Evolutionary conservation across 495 filamentous ascomycete species (phyloP).

Genomic region (Chaetomidium leptoderma): DNA sequence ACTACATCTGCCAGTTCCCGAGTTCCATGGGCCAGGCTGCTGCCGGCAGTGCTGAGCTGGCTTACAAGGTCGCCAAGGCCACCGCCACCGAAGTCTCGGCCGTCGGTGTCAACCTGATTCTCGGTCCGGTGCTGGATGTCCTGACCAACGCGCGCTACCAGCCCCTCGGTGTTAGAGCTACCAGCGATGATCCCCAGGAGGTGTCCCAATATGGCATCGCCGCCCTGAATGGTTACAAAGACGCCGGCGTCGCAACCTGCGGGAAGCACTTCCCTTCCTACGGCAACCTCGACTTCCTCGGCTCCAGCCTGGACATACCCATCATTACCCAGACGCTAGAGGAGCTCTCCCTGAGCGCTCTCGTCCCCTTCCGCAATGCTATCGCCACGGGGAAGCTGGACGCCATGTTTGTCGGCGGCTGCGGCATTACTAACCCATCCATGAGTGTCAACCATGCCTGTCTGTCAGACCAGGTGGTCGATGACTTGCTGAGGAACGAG

Average conservation of each 20-base stretch:
- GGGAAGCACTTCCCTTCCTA: slow-evolving; percentile 94
- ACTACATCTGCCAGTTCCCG: slow-evolving; percentile 86
- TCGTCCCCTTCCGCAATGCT: slow-evolving; percentile 83
- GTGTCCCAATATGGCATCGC: slow-evolving; percentile 82
- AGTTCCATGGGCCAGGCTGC: slow-evolving; percentile 88
- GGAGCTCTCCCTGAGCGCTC: slow-evolving; percentile 74
- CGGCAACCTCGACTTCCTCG: slow-evolving; percentile 86
- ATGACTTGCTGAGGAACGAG: slow-evolving; percentile 74
- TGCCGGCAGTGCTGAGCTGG: slow-evolving; percentile 70
- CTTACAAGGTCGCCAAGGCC: slow-evolving; percentile 77
- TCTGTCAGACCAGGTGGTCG: slow-evolving; percentile 83
- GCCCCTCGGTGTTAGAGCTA: slow-evolving; percentile 76
- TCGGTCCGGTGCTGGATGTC: slow-evolving; percentile 87
- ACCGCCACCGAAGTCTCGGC: slow-evolving; percentile 82
- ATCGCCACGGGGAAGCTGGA: slow-evolving; percentile 72
- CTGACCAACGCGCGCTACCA: slow-evolving; percentile 85
- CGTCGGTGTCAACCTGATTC: slow-evolving; percentile 85
- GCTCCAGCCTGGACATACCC: slow-evolving; percentile 79
- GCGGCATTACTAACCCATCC: slow-evolving; percentile 77
- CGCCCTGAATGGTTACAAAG: slow-evolving; percentile 83
- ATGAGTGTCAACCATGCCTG: slow-evolving; percentile 92
- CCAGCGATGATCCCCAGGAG: slow-evolving; percentile 83
- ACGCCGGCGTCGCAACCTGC: slow-evolving; percentile 76
- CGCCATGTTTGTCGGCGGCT: slow-evolving; percentile 89
- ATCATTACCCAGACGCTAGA: slow-evolving; percentile 89